Evolutionary conservation across 768 basidiomycete genomes (phyloP).

Genomic region (Nidularia sp.): DNA sequence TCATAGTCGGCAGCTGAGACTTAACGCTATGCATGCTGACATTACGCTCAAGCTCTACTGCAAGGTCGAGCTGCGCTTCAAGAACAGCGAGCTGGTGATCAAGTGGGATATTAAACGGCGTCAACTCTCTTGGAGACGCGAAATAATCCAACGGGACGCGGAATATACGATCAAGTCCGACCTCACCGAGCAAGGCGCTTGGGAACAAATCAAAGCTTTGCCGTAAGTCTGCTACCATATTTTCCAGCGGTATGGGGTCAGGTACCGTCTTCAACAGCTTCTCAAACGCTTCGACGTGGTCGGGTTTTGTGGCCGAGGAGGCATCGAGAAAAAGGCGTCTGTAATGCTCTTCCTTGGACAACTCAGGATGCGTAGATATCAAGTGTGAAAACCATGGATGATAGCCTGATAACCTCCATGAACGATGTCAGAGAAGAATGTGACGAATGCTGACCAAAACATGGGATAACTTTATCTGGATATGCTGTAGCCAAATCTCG

Average conservation of each 20-base stretch:
- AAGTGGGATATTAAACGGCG: constrained; percentile 76
- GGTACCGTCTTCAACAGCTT: constrained; percentile 65
- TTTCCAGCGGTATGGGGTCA: constrained; percentile 57
- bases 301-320: constrained; percentile 10
- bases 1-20: constrained; percentile 61
- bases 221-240: constrained; percentile 60
- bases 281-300: constrained; percentile 40
- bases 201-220: constrained; percentile 57
- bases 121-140: constrained; percentile 49
- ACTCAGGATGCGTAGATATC: constrained; percentile 45
- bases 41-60: constrained; percentile 72
- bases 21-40: constrained; percentile 89
- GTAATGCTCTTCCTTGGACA: constrained; percentile 75
- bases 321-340: constrained; percentile 54
- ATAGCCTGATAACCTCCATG: constrained; percentile 49
- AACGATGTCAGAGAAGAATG: constrained; percentile 7
- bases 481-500: constrained; percentile 54
- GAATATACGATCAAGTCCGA: constrained; percentile 83
- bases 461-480: constrained; percentile 74
- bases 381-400: constrained; percentile 93
- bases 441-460: constrained; percentile 65
- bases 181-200: constrained; percentile 84
- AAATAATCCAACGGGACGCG: constrained; percentile 62
- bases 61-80: constrained; percentile 82
- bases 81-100: constrained; percentile 80